A percentile compares a stretch with the other conserved stretches of the same genome.
Conservation (phyloP, 352 stramenopile genomes). For the Phytophthora europaea region DNA sequence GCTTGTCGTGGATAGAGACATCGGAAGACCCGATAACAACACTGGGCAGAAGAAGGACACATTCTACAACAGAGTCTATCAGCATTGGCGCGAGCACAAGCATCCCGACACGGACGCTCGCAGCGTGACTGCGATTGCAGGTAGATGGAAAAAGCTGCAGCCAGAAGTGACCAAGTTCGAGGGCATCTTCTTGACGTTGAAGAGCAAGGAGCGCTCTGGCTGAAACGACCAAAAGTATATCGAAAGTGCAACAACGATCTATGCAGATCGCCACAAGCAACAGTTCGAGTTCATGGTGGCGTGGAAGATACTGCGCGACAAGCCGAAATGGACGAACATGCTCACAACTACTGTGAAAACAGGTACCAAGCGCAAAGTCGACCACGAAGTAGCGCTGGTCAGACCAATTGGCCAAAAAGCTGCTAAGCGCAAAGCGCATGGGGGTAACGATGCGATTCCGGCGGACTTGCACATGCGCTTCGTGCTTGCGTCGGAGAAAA, state of each 20-base stretch:
- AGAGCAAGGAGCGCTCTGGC: conserved; percentile 6
- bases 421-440: background rate
- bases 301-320: conserved; percentile 3
- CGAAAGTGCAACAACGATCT: background rate
- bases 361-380: conserved; percentile 32
- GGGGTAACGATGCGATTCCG: background rate
- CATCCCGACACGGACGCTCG: background rate
- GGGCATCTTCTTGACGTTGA: conserved; percentile 5
- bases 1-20: conserved; percentile 6
- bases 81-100: background rate
- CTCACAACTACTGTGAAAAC: conserved; percentile 23
- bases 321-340: conserved; percentile 5
- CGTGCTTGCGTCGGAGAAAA: no score
- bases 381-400: no score
- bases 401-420: background rate
- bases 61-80: conserved; percentile 1
- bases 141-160: conserved; percentile 18
- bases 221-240: conserved; percentile 6
- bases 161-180: conserved; percentile 13
- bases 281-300: conserved; percentile 4
- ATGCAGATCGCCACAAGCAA: conserved; percentile 11
- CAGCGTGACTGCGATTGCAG: background rate
- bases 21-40: conserved; percentile 4
- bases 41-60: background rate
- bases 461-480: background rate